Percentiles rank a stretch among this genome's conserved stretches.
Evolutionary conservation across 106 monocot genomes (phyloP).

Genomic region (Phalaenopsis aphrodite): DNA sequence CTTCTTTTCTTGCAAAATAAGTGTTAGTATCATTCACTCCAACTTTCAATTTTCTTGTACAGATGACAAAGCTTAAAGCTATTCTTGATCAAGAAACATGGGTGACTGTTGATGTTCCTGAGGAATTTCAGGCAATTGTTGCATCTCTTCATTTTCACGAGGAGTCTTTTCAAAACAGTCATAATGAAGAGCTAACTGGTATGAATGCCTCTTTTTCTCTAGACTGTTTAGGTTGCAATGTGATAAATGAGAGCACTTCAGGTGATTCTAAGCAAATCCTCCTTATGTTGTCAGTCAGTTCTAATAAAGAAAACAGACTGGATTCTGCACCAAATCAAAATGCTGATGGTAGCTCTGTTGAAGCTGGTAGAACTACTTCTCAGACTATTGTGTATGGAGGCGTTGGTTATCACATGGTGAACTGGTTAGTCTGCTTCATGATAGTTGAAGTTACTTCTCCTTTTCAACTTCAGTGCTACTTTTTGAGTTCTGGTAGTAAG

Average conservation of each 20-base stretch:
- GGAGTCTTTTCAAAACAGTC: slow-evolving; percentile 5
- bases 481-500: background rate
- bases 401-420: slow-evolving; percentile 99
- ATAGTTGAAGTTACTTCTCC: background rate
- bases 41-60: slow-evolving; percentile 8
- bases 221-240: slow-evolving; percentile 14
- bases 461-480: background rate
- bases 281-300: slow-evolving; percentile 2
- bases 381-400: slow-evolving; percentile 67
- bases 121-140: slow-evolving; percentile 87
- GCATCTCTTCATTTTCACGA: slow-evolving; percentile 54
- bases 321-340: slow-evolving; percentile 19
- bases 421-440: slow-evolving; percentile 78
- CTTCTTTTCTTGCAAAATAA: background rate
- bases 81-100: slow-evolving; percentile 99
- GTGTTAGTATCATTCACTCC: background rate
- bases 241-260: slow-evolving; percentile 14
- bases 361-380: slow-evolving; percentile 36
- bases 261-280: slow-evolving; percentile 18
- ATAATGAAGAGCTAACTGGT: slow-evolving; percentile 8
- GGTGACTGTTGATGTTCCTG: slow-evolving; percentile 86
- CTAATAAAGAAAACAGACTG: slow-evolving; percentile 26
- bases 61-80: slow-evolving; percentile 95
- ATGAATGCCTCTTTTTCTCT: slow-evolving; percentile 16
- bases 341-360: slow-evolving; percentile 24